Evolutionary conservation across 2,329 filamentous ascomycete genomes (phyloP), one percentile per base, ranked within the genome.

Genomic region (Magnaporthiopsis rhizophila): DNA sequence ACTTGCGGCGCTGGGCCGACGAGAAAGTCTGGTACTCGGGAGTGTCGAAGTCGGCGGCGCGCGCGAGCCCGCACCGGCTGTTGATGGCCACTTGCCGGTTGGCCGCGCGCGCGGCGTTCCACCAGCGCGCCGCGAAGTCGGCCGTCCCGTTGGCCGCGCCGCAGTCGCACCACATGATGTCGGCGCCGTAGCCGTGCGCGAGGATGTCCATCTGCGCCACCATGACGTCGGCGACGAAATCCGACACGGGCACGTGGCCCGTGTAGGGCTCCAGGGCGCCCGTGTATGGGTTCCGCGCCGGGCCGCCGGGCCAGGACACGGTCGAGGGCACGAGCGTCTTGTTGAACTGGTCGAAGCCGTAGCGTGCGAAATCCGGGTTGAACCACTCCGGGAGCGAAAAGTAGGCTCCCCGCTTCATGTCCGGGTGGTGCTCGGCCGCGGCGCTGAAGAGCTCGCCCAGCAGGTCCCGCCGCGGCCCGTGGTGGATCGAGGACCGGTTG

Each of bases 41-140:
- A 1, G 84, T 87, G 70, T 86, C 83, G 68, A 86, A 87, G 73
- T 87, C 83, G 15, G 74, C 74, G 1, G 72, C 71, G 59, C 79
- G 78, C 0, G 80, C 75, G 0, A 84, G 72, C 3, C 84, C 84
- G 70, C 85, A 87, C 9, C 84, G 80, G 59, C 78, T 78, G 72
- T 87, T 85, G 69, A 86, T 81, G 1, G 79, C 72, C 1, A 86
- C 83, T 68, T 85, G 79, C 0, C 79, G 75, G 58, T 77, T 76
- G 26, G 78, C 66, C 0, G 67, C 66, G 6, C 73, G 71, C 9
- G 77, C 74, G 62, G 68, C 67, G 69, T 78, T 78, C 72, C 74
- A 80, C 79, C 78, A 82, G 3, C 62, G 64, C 1, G 76, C 70
- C 1, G 76, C 77, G 66, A 81, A 80, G 2, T 66, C 68, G 7